These are phyloP conservation scores for Phytophthora nicotianae DNA, from an alignment of 352 stramenopile species.

Conservation along the genomic window DNA sequence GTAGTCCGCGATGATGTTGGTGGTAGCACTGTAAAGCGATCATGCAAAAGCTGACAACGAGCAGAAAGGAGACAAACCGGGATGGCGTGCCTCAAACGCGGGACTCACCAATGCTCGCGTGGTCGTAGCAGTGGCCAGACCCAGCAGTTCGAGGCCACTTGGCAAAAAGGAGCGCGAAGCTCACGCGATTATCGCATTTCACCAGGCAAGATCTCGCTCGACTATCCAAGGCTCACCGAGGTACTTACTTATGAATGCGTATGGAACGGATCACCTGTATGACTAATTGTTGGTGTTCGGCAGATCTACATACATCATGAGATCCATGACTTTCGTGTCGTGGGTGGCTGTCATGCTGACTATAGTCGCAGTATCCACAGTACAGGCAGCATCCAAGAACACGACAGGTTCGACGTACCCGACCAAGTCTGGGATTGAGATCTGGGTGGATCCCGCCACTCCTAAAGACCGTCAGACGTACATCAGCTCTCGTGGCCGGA, in stretches of 20 bases:
- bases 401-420: constrained; percentile 30
- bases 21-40: background rate
- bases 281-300: constrained; percentile 1
- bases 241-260: background rate
- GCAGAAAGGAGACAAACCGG: background rate
- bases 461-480: constrained; percentile 43
- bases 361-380: constrained; percentile 4
- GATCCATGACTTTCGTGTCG: constrained; percentile 16
- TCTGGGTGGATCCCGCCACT: constrained; percentile 72
- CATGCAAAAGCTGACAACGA: background rate
- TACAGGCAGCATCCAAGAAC: constrained; percentile 16
- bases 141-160: constrained; percentile 15
- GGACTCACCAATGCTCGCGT: constrained; percentile 10
- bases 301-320: too few species aligned
- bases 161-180: constrained; percentile 16
- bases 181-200: constrained; percentile 39
- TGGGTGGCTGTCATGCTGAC: constrained; percentile 18
- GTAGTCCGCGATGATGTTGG: too few species aligned
- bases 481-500: constrained; percentile 45
- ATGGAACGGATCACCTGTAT: background rate
- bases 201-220: constrained; percentile 7
- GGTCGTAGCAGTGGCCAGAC: constrained; percentile 8
- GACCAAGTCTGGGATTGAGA: constrained; percentile 39
- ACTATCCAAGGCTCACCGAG: constrained; percentile 26
- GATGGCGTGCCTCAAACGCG: constrained; percentile 22